These are phyloP conservation scores for Boletus sp. DNA, from an alignment of 768 basidiomycete genomes.

Conservation along the genomic window DNA sequence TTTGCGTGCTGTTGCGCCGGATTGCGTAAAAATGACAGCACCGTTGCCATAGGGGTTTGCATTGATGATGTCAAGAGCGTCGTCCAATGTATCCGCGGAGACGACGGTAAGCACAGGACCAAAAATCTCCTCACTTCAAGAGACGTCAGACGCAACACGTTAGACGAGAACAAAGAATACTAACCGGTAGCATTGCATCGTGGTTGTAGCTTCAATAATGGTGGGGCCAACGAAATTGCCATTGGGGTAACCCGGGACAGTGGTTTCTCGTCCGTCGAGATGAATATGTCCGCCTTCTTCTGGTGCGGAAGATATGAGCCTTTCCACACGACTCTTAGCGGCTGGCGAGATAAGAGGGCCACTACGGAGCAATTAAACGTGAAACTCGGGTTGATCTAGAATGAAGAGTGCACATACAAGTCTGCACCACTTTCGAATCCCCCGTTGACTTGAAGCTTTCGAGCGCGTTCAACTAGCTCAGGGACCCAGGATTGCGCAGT, in stretches of 20 bases:
- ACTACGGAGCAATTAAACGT: constrained; percentile 31
- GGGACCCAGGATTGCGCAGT: constrained; percentile 77
- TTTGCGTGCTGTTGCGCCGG: constrained; percentile 90
- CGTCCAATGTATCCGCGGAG: constrained; percentile 79
- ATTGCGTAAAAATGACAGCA: constrained; percentile 93
- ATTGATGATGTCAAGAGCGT: constrained; percentile 88
- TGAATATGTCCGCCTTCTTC: constrained; percentile 82
- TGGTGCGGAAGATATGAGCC: constrained; percentile 69
- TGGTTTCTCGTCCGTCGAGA: constrained; percentile 76
- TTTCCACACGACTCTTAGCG: constrained; percentile 74
- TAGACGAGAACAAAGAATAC: constrained; percentile 21
- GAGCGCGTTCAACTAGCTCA: constrained; percentile 78
- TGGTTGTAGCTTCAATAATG: constrained; percentile 75
- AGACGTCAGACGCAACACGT: not conserved
- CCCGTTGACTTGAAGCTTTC: constrained; percentile 76
- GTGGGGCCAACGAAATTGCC: constrained; percentile 97
- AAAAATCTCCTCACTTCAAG: constrained; percentile 84
- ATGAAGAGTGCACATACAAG: constrained; percentile 44
- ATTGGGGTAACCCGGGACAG: constrained; percentile 69
- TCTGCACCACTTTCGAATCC: constrained; percentile 89
- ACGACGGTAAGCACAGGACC: constrained; percentile 85
- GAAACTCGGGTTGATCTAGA: not conserved
- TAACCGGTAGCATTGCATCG: constrained; percentile 86
- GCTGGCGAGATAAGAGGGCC: constrained; percentile 80
- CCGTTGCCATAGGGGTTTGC: constrained; percentile 91